Evolutionary conservation across 352 stramenopile species (phyloP).

Genomic region (Thraustochytrium sp.): DNA sequence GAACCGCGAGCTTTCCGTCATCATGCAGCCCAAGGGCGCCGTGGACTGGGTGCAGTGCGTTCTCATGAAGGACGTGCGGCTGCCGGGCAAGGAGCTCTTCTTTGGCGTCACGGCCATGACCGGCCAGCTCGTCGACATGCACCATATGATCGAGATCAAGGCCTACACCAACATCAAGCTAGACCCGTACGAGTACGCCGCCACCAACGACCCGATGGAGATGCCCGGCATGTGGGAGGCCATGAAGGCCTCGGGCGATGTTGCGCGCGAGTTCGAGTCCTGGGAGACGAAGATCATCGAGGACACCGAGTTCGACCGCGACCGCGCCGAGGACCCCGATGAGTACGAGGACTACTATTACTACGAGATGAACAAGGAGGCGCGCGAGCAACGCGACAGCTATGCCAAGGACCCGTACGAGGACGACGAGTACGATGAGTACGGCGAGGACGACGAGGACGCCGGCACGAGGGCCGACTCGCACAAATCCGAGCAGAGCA

Average conservation of each 20-base stretch:
- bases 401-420: background rate
- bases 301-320: conserved; percentile 32
- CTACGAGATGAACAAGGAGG: background rate
- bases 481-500: background rate
- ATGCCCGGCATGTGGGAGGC: conserved; percentile 45
- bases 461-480: background rate
- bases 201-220: background rate
- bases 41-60: conserved; percentile 42
- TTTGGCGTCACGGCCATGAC: conserved; percentile 44
- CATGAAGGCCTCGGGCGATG: conserved; percentile 4
- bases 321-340: background rate
- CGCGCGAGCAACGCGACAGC: no score
- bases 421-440: background rate
- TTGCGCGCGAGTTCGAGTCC: conserved; percentile 37
- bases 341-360: background rate
- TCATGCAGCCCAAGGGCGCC: conserved; percentile 35
- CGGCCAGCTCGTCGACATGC: conserved; percentile 45
- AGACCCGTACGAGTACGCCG: conserved; percentile 42
- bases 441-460: background rate
- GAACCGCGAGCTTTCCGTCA: background rate
- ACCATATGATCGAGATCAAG: conserved; percentile 45
- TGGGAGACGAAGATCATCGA: conserved; percentile 44
- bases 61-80: background rate
- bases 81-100: background rate
- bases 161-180: conserved; percentile 37